A percentile compares a stretch with the other conserved stretches of the same genome.
Conservation (phyloP, 1,139 yeast species). For the Pneumocystis oryctolagi region DNA sequence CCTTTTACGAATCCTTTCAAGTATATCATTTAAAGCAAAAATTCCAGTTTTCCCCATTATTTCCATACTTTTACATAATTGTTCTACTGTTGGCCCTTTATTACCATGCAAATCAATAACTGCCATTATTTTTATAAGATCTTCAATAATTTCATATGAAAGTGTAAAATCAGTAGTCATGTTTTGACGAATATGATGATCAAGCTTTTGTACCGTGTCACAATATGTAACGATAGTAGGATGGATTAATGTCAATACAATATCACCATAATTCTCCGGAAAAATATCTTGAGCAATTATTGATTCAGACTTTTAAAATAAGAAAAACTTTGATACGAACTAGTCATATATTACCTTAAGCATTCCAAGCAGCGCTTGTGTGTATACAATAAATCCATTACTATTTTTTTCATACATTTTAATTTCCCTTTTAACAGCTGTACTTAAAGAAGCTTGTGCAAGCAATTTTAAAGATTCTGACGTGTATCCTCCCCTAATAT, state of each 20-base stretch:
- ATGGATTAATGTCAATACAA: constrained; percentile 1
- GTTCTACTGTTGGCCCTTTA: constrained; percentile 5
- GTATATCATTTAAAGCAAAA: constrained; percentile 5
- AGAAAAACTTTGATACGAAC: neutral
- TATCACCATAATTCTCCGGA: constrained; percentile 5
- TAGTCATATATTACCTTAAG: neutral
- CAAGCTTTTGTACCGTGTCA: constrained; percentile 6
- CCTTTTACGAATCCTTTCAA: constrained; percentile 7
- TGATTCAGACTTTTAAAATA: constrained; percentile 2
- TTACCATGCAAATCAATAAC: constrained; percentile 2
- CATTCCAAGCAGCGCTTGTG: constrained; percentile 10
- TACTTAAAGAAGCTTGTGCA: constrained; percentile 8
- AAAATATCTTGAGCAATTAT: constrained; percentile 4
- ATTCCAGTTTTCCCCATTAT: constrained; percentile 4
- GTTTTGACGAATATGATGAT: constrained; percentile 5
- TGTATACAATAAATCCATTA: constrained; percentile 11
- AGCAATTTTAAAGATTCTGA: constrained; percentile 8
- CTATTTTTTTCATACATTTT: constrained; percentile 8
- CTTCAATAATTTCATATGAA: constrained; percentile 9
- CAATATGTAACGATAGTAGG: constrained; percentile 8
- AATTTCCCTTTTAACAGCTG: constrained; percentile 5
- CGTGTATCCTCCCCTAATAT: constrained; percentile 4
- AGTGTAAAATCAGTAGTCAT: constrained; percentile 7
- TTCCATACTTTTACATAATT: constrained; percentile 2
- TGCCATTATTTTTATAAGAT: neutral